Conservation (phyloP, 2,329 filamentous ascomycete genomes). For the Fusarium pilosicola region DNA sequence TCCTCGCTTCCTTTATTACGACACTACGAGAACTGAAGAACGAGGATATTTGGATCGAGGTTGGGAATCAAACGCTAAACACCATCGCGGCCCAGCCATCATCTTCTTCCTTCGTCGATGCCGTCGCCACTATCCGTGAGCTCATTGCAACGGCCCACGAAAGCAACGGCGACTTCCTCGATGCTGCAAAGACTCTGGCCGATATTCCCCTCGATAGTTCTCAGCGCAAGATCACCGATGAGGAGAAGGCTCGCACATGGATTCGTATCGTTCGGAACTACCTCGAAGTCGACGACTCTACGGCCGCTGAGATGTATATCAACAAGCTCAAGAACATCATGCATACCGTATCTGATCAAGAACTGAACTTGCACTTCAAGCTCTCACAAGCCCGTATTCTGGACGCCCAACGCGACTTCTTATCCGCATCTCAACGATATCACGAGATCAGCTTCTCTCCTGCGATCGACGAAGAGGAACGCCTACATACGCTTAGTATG, state of each 20-base stretch:
- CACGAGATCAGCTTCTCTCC: constrained; percentile 84
- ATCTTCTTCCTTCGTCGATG: constrained; percentile 82
- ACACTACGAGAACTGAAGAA: constrained; percentile 70
- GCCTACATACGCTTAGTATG: constrained; percentile 83
- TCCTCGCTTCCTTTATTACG: constrained; percentile 74
- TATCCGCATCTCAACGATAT: constrained; percentile 88
- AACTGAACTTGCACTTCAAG: constrained; percentile 84
- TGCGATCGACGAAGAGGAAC: constrained; percentile 85
- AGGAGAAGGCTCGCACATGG: constrained; percentile 87
- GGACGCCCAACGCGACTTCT: constrained; percentile 88
- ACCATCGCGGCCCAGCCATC: constrained; percentile 70
- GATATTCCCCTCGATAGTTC: constrained; percentile 90
- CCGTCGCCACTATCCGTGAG: constrained; percentile 81
- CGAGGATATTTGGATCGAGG: constrained; percentile 75
- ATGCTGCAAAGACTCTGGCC: constrained; percentile 80
- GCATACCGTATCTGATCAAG: constrained; percentile 77
- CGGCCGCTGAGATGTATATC: constrained; percentile 83
- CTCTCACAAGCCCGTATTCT: constrained; percentile 93
- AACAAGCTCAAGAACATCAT: constrained; percentile 97
- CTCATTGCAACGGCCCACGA: constrained; percentile 87
- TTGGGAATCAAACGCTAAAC: constrained; percentile 77
- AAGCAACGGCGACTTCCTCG: constrained; percentile 79
- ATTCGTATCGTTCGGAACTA: constrained; percentile 94
- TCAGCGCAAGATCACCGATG: constrained; percentile 83
- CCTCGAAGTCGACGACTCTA: constrained; percentile 92